Conservation (phyloP, 1,284 basidiomycete species). For the Boletellus dicymbophilus region DNA sequence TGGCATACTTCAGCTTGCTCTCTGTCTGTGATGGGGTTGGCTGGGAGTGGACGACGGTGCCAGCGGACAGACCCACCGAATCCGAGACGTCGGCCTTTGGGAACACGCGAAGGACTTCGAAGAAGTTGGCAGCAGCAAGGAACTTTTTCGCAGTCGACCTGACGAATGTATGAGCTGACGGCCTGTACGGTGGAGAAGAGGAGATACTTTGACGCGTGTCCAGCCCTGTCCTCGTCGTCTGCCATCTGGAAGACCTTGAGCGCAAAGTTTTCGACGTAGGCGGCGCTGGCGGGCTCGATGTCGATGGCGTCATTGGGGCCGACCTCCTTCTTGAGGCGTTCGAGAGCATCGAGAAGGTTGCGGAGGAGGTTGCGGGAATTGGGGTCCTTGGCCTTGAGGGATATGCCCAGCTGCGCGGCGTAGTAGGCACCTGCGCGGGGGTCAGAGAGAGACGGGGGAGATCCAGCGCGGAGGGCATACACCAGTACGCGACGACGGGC, state of each 20-base stretch:
- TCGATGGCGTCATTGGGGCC: constrained; percentile 82
- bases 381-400: constrained; percentile 58
- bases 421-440: constrained; percentile 74
- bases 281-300: constrained; percentile 79
- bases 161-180: constrained; percentile 9
- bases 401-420: constrained; percentile 87
- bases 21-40: constrained; percentile 48
- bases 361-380: constrained; percentile 74
- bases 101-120: constrained; percentile 82
- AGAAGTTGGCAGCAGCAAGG: constrained; percentile 84
- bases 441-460: not conserved
- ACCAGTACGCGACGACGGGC: constrained; percentile 93
- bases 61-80: constrained; percentile 34
- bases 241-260: constrained; percentile 85
- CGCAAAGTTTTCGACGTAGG: constrained; percentile 95
- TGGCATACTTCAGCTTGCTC: constrained; percentile 85
- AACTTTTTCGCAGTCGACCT: constrained; percentile 89
- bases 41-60: not conserved
- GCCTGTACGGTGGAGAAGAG: not conserved
- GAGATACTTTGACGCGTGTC: constrained; percentile 69
- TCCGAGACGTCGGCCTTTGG: constrained; percentile 57
- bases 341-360: constrained; percentile 76
- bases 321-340: constrained; percentile 78
- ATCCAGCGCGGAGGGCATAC: constrained; percentile 56
- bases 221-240: constrained; percentile 89